Conservation (phyloP, 345 rosid genomes). For the Cochlearia excelsa region DNA sequence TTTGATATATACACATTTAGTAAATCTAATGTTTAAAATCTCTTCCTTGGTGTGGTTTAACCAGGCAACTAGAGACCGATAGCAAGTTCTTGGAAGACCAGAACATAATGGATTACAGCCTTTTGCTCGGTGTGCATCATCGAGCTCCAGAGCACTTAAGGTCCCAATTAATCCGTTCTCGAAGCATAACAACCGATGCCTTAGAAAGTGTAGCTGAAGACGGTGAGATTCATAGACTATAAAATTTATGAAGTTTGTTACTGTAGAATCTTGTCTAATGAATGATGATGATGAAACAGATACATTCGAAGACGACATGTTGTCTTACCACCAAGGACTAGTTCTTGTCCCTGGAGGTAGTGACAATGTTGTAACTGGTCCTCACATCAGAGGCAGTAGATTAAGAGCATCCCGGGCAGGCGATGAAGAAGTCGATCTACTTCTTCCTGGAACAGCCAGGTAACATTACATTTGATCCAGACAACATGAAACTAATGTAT, state of each 20-base stretch:
- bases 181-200: constrained; percentile 50
- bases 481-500: constrained; percentile 9
- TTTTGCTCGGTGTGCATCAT: constrained; percentile 93
- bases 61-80: constrained; percentile 86
- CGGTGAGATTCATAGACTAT: constrained; percentile 41
- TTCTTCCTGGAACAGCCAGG: constrained; percentile 99
- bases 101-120: constrained; percentile 97
- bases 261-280: not conserved
- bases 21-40: not conserved
- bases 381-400: constrained; percentile 91
- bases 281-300: constrained; percentile 35
- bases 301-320: constrained; percentile 68
- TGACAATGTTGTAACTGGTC: constrained; percentile 73
- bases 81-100: constrained; percentile 79
- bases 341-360: constrained; percentile 85
- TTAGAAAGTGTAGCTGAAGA: constrained; percentile 88
- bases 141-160: constrained; percentile 92
- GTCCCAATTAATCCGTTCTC: constrained; percentile 45
- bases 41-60: constrained; percentile 10
- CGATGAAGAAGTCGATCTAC: constrained; percentile 94
- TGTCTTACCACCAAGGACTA: constrained; percentile 80
- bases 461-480: constrained; percentile 31
- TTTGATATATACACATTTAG: not conserved
- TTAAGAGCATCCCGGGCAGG: constrained; percentile 81
- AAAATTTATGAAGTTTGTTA: not conserved